phyloP scores from a whole-genome alignment of 768 basidiomycete genomes.

The Pleurotus eryngii region DNA sequence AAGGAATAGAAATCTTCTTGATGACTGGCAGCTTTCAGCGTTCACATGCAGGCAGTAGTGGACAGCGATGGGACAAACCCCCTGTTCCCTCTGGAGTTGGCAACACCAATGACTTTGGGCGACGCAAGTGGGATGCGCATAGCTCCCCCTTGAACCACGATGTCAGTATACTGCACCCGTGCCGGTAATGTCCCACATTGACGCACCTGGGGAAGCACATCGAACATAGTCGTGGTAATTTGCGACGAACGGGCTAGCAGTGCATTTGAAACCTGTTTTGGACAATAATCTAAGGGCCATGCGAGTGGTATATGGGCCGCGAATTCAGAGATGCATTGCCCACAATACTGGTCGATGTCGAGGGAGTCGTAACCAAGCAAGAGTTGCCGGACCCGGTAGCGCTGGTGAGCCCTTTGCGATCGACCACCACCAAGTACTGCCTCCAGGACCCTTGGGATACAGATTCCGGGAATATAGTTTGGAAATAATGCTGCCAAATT shows the following conservation, averaged over 20 bases:
- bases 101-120: conserved; percentile 75
- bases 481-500: no score
- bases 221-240: conserved; percentile 17
- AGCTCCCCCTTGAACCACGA: conserved; percentile 47
- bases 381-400: background rate
- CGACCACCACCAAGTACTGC: no score
- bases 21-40: conserved; percentile 46
- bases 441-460: no score
- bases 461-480: no score
- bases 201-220: conserved; percentile 21
- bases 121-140: conserved; percentile 70
- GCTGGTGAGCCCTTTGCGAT: background rate
- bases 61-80: conserved; percentile 35
- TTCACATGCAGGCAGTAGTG: background rate
- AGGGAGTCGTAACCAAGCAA: background rate
- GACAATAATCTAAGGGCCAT: conserved; percentile 8
- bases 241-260: background rate
- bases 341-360: background rate
- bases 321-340: conserved; percentile 7
- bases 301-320: background rate
- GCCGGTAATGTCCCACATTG: background rate
- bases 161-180: background rate
- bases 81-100: conserved; percentile 73
- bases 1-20: conserved; percentile 88
- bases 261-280: background rate